Evolutionary conservation across 768 basidiomycete genomes (phyloP).

Genomic region (Punctularia strigosozonata): DNA sequence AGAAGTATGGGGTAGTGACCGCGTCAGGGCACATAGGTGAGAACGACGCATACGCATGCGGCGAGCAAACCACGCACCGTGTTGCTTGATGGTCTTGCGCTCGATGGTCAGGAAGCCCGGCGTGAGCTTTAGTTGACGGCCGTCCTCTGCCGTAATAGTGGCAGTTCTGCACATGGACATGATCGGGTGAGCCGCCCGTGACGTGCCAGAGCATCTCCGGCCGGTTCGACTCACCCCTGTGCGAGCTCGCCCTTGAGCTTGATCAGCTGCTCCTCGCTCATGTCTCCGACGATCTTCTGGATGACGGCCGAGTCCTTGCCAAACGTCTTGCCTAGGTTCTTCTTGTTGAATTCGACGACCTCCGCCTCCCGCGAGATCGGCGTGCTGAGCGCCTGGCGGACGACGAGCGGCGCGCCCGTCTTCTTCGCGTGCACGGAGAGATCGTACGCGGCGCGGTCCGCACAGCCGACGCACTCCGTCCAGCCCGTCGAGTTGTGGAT

Average conservation of each 20-base stretch:
- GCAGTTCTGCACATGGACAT: conserved; percentile 29
- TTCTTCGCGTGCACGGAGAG: conserved; percentile 75
- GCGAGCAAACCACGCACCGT: conserved; percentile 35
- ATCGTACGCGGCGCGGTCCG: conserved; percentile 96
- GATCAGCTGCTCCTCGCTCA: conserved; percentile 55
- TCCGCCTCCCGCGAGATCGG: conserved; percentile 75
- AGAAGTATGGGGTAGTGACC: too few relatives aligned
- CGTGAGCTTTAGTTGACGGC: conserved; percentile 58
- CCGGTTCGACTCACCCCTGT: conserved; percentile 46
- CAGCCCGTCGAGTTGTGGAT: conserved; percentile 86
- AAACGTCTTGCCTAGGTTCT: conserved; percentile 79
- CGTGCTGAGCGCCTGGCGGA: conserved; percentile 76
- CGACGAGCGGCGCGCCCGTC: conserved; percentile 80
- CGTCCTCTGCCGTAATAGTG: conserved; percentile 44
- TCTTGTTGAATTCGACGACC: conserved; percentile 77
- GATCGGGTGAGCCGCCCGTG: background rate
- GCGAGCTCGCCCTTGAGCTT: conserved; percentile 60
- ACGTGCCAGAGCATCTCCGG: background rate
- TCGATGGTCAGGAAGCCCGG: conserved; percentile 68
- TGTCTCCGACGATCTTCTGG: conserved; percentile 47
- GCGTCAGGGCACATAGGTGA: too few relatives aligned
- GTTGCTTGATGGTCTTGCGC: conserved; percentile 78
- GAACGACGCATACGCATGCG: conserved; percentile 4
- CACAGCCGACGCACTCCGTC: conserved; percentile 99
- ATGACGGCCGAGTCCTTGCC: conserved; percentile 68